phyloP scores from a whole-genome alignment of 2,329 filamentous ascomycete genomes.

The Elsinoe fawcettii region DNA sequence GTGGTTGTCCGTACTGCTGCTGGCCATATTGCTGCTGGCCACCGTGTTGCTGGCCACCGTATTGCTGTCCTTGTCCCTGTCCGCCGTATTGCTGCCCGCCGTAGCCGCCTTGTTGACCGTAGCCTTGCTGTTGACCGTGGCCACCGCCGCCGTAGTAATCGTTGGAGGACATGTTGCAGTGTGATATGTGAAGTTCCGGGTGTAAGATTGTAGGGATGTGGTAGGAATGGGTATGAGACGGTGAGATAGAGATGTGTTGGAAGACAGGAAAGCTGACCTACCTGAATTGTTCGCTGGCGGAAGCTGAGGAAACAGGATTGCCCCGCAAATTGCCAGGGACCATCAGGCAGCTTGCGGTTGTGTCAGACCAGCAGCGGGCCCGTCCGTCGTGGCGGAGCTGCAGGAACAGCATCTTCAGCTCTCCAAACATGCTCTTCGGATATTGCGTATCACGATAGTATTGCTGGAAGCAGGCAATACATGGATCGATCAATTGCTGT shows the following conservation, averaged over 20 bases:
- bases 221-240: background rate
- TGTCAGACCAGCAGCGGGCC: background rate
- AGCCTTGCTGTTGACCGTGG: constrained; percentile 14
- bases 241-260: background rate
- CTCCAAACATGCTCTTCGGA: too few species aligned
- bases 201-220: background rate
- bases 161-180: background rate
- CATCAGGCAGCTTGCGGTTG: background rate
- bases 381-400: background rate
- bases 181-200: background rate
- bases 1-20: constrained; percentile 7
- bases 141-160: constrained; percentile 7
- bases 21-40: constrained; percentile 21
- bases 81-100: constrained; percentile 11
- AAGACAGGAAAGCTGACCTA: background rate
- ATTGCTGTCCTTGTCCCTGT: constrained; percentile 9
- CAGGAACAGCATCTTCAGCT: too few species aligned
- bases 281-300: background rate
- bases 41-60: constrained; percentile 19
- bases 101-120: constrained; percentile 1
- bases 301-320: constrained; percentile 1
- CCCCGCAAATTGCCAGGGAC: constrained; percentile 11
- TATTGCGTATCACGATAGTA: background rate
- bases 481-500: too few species aligned
- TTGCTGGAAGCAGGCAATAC: too few species aligned